Evolutionary conservation across 2,329 filamentous ascomycete species (phyloP).

Genomic region (Geosmithia morbida): DNA sequence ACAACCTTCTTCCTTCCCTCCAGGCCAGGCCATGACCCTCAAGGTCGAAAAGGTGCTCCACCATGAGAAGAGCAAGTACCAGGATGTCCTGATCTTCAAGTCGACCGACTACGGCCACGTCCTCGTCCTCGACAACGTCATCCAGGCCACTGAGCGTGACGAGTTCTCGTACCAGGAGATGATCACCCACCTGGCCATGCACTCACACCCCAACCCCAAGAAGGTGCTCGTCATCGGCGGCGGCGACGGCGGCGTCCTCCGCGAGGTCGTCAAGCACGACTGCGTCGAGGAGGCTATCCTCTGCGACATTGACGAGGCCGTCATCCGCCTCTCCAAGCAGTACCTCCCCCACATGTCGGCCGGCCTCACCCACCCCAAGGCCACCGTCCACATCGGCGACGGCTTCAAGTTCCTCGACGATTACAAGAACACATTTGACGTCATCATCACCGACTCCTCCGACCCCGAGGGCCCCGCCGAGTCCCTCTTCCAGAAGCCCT

Average conservation of each 20-base stretch:
- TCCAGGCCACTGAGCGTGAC: slow-evolving; percentile 96
- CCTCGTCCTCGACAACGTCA: slow-evolving; percentile 95
- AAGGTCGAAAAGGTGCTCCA: slow-evolving; percentile 96
- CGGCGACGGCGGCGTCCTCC: slow-evolving; percentile 92
- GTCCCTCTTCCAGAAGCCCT: slow-evolving; percentile 94
- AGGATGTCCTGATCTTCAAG: slow-evolving; percentile 98
- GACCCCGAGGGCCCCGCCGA: slow-evolving; percentile 96
- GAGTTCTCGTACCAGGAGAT: slow-evolving; percentile 99
- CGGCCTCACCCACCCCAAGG: slow-evolving; percentile 87
- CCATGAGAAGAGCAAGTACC: slow-evolving; percentile 98
- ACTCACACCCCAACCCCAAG: slow-evolving; percentile 96
- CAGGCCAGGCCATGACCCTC: slow-evolving; percentile 93
- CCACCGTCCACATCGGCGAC: slow-evolving; percentile 84
- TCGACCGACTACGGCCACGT: slow-evolving; percentile 94
- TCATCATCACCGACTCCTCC: slow-evolving; percentile 98
- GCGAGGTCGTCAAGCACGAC: slow-evolving; percentile 98
- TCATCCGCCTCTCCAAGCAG: slow-evolving; percentile 96
- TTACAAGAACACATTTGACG: slow-evolving; percentile 94
- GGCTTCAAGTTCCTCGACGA: slow-evolving; percentile 98
- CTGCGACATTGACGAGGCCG: slow-evolving; percentile 98
- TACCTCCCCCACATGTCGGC: slow-evolving; percentile 90
- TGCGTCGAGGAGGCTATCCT: slow-evolving; percentile 90
- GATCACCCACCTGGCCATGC: slow-evolving; percentile 98
- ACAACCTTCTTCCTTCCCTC: background rate
- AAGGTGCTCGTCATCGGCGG: slow-evolving; percentile 97